Conservation (phyloP, 768 basidiomycete species). For the Chalciporus sphaerocephalus region DNA sequence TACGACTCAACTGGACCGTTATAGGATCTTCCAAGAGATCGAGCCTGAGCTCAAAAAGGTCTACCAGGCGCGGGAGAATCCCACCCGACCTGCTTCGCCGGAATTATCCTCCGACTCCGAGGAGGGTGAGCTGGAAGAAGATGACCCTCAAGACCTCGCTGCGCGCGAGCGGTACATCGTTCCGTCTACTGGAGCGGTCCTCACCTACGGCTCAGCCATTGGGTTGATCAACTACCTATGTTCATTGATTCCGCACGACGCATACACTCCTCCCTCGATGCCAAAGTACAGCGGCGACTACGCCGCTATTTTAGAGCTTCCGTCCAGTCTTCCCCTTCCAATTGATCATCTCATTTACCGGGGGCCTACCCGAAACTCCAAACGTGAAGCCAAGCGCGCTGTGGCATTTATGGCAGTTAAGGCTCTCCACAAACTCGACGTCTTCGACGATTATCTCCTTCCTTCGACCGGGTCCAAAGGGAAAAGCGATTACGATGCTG, state of each 20-base stretch:
- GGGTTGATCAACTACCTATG: slow-evolving; percentile 72
- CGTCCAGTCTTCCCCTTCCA: slow-evolving; percentile 59
- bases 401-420: slow-evolving; percentile 78
- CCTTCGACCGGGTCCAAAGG: slow-evolving; percentile 56
- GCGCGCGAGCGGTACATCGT: slow-evolving; percentile 73
- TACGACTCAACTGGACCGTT: slow-evolving; percentile 50
- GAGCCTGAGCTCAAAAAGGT: slow-evolving; percentile 63
- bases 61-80: slow-evolving; percentile 51
- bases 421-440: slow-evolving; percentile 60
- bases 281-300: slow-evolving; percentile 66
- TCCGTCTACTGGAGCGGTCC: slow-evolving; percentile 65
- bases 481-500: slow-evolving; percentile 49
- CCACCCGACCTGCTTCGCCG: slow-evolving; percentile 27
- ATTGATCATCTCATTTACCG: slow-evolving; percentile 48
- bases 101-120: slow-evolving; percentile 25
- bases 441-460: slow-evolving; percentile 79
- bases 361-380: slow-evolving; percentile 60
- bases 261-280: slow-evolving; percentile 54
- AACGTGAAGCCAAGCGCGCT: slow-evolving; percentile 79
- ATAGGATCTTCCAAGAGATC: slow-evolving; percentile 50
- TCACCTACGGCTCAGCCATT: slow-evolving; percentile 76
- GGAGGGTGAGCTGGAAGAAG: slow-evolving; percentile 39
- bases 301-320: slow-evolving; percentile 54
- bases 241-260: slow-evolving; percentile 67
- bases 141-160: slow-evolving; percentile 53